phyloP scores from a whole-genome alignment of 225 moss, liverwort and hornwort genomes.

The Takakia lepidozioides region DNA sequence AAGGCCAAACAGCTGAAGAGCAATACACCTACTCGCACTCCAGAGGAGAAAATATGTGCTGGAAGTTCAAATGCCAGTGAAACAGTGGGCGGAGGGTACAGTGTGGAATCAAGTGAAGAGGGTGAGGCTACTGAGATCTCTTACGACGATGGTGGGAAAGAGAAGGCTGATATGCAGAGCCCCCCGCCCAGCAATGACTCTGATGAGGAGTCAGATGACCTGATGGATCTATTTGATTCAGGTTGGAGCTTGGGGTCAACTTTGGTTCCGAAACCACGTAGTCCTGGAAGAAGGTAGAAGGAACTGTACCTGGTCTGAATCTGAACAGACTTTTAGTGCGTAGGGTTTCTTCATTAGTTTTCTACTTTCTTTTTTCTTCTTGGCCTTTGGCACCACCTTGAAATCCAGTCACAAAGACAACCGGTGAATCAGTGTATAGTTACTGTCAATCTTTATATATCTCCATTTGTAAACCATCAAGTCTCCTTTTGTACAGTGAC shows the following conservation, averaged over 20 bases:
- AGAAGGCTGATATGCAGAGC: conserved; percentile 14
- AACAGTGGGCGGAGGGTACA: conserved; percentile 2
- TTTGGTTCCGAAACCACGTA: no score
- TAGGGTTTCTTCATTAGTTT: no score
- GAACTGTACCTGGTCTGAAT: no score
- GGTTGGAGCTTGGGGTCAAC: conserved; percentile 48
- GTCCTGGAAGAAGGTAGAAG: no score
- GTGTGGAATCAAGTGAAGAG: conserved; percentile 15
- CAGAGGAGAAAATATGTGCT: not conserved
- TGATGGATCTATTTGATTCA: conserved; percentile 26
- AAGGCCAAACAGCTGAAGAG: not conserved
- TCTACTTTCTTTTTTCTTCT: no score
- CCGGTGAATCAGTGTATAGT: no score
- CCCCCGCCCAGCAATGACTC: conserved; percentile 7
- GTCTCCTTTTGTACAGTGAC: no score
- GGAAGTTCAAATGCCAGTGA: conserved; percentile 14
- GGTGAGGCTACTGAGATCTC: conserved; percentile 7
- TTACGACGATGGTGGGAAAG: conserved; percentile 11
- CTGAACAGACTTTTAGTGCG: no score
- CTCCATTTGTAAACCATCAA: no score
- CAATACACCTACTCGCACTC: not conserved
- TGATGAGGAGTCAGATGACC: conserved; percentile 41
- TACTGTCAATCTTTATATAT: no score
- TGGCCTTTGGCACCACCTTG: no score
- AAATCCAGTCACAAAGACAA: no score